phyloP scores from a whole-genome alignment of 257 asterid genomes.

The Ocimum tenuiflorum region DNA sequence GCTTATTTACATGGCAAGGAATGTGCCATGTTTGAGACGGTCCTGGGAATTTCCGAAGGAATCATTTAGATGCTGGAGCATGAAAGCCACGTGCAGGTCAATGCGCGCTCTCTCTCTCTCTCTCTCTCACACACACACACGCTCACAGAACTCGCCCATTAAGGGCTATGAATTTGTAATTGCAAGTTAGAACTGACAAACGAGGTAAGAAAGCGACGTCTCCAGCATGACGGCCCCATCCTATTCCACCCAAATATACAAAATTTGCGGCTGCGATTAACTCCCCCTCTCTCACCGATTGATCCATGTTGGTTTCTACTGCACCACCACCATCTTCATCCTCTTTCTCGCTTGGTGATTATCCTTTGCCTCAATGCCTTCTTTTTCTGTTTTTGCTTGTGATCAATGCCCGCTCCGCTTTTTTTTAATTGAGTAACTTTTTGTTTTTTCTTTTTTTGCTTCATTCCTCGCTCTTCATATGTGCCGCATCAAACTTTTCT shows the following conservation, averaged over 20 bases:
- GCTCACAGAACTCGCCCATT: neutral
- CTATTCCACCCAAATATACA: neutral
- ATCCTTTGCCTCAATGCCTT: neutral
- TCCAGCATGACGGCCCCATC: constrained; percentile 1
- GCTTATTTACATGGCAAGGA: no score
- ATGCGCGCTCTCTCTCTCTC: neutral
- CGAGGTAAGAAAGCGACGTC: constrained; percentile 5
- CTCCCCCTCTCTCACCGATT: neutral
- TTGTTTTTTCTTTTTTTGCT: neutral
- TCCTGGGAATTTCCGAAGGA: no score
- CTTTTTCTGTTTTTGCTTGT: neutral
- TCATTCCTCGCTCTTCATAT: neutral
- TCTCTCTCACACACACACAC: neutral
- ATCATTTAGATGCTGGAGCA: neutral
- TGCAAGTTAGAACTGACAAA: constrained; percentile 9
- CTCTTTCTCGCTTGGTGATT: constrained; percentile 20
- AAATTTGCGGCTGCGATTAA: constrained; percentile 7
- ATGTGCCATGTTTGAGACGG: no score
- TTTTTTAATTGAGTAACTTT: neutral
- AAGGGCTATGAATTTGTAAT: constrained; percentile 11
- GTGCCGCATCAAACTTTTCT: neutral
- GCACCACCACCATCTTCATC: constrained; percentile 26
- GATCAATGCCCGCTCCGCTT: neutral
- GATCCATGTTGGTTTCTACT: constrained; percentile 29
- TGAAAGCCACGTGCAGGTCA: constrained; percentile 17